Percentiles rank a stretch among this genome's conserved stretches.
Evolutionary conservation across 768 basidiomycete species (phyloP).

Genomic region (Termitomyces titanicus): DNA sequence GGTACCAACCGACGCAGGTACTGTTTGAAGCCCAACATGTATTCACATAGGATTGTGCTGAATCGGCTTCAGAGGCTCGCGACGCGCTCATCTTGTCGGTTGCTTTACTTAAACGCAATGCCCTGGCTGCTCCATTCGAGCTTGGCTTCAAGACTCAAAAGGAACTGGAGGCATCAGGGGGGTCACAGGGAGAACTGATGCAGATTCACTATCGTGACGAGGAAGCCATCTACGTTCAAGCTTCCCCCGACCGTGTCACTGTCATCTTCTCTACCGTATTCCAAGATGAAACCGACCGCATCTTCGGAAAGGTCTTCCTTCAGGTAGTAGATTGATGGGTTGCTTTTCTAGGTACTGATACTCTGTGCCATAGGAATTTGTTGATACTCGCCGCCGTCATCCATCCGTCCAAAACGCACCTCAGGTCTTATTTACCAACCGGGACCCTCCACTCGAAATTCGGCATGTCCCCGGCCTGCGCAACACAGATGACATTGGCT

Average conservation of each 20-base stretch:
- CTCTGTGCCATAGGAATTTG: constrained; percentile 76
- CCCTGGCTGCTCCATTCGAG: constrained; percentile 93
- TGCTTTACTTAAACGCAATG: constrained; percentile 87
- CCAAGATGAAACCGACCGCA: constrained; percentile 94
- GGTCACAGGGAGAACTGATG: constrained; percentile 80
- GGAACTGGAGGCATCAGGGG: constrained; percentile 69
- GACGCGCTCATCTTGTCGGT: constrained; percentile 78
- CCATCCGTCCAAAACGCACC: constrained; percentile 95
- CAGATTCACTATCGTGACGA: constrained; percentile 93
- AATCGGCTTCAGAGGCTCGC: constrained; percentile 57
- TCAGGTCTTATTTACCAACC: constrained; percentile 91
- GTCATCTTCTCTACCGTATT: constrained; percentile 98
- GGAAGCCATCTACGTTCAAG: constrained; percentile 95
- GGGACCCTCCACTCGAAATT: constrained; percentile 96
- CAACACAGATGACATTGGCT: constrained; percentile 86
- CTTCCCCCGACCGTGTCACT: constrained; percentile 92
- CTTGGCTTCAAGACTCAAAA: constrained; percentile 81
- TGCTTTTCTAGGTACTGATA: not conserved
- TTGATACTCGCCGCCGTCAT: constrained; percentile 91
- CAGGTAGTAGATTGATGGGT: constrained; percentile 53
- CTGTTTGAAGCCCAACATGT: constrained; percentile 16
- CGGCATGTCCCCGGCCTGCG: constrained; percentile 79
- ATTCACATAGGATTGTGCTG: constrained; percentile 5
- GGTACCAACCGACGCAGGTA: constrained; percentile 78
- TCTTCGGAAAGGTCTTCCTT: constrained; percentile 96